A percentile compares a stretch with the other conserved stretches of the same genome.
These are phyloP conservation scores for Coniella lustricola DNA, from an alignment of 2,329 filamentous ascomycete species.

Conservation along the genomic window DNA sequence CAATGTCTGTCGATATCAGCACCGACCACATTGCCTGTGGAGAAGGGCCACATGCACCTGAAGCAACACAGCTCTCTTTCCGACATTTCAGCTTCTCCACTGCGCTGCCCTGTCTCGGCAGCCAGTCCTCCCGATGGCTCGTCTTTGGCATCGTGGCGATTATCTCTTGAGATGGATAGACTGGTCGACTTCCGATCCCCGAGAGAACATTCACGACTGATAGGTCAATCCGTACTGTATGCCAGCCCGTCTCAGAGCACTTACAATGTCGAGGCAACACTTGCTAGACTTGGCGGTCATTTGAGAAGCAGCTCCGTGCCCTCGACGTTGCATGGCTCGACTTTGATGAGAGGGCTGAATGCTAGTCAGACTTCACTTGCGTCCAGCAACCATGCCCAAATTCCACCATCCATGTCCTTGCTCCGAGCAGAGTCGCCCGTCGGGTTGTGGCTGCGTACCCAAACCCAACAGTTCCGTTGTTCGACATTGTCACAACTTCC, in stretches of 20 bases:
- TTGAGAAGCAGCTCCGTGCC: conserved; percentile 8
- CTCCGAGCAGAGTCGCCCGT: conserved; percentile 13
- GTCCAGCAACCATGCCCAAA: background rate
- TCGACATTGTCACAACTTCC: conserved; percentile 1
- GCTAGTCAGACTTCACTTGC: conserved; percentile 4
- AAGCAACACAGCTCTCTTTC: conserved; percentile 16
- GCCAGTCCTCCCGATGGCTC: conserved; percentile 11
- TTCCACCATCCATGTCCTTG: conserved; percentile 10
- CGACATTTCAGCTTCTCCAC: conserved; percentile 13
- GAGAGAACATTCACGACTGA: background rate
- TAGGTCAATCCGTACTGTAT: background rate
- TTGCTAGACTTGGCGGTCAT: background rate
- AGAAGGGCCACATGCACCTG: conserved; percentile 5
- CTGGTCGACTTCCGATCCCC: conserved; percentile 2
- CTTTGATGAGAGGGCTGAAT: background rate
- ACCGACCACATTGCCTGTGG: background rate
- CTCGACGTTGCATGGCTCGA: background rate
- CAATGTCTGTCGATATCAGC: background rate
- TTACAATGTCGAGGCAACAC: background rate
- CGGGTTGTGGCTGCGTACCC: conserved; percentile 13
- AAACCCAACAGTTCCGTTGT: conserved; percentile 7
- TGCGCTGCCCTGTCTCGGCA: conserved; percentile 2
- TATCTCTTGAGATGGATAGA: conserved; percentile 15
- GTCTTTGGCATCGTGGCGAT: conserved; percentile 18
- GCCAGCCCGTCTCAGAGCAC: conserved; percentile 2